Evolutionary conservation across 176 grass and related monocot species (phyloP).

Genomic region (Zea mays): Zm-B73-REFERENCE-NAM-5.0 NC_050096.1:55666001-55666500

Average conservation of each 20-base stretch:
- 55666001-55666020: slow-evolving; percentile 99
- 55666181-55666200: slow-evolving; percentile 16
- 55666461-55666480: not conserved
- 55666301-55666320: not conserved
- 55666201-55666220: not conserved
- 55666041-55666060: slow-evolving; percentile 67
- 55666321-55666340: not conserved
- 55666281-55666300: not conserved
- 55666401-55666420: not conserved
- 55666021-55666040: slow-evolving; percentile 88
- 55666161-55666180: slow-evolving; percentile 14
- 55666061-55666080: slow-evolving; percentile 83
- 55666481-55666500: too few species aligned
- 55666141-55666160: slow-evolving; percentile 32
- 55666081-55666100: slow-evolving; percentile 30
- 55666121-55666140: slow-evolving; percentile 42
- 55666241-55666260: slow-evolving; percentile 34
- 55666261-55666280: slow-evolving; percentile 14
- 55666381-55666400: not conserved
- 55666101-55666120: slow-evolving; percentile 49
- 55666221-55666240: not conserved
- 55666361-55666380: not conserved
- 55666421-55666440: not conserved
- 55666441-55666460: not conserved
- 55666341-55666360: not conserved